Evolutionary conservation across 352 stramenopile genomes (phyloP), one percentile per base, ranked within the genome.

Genomic region (Thalassiosira exigua): DNA sequence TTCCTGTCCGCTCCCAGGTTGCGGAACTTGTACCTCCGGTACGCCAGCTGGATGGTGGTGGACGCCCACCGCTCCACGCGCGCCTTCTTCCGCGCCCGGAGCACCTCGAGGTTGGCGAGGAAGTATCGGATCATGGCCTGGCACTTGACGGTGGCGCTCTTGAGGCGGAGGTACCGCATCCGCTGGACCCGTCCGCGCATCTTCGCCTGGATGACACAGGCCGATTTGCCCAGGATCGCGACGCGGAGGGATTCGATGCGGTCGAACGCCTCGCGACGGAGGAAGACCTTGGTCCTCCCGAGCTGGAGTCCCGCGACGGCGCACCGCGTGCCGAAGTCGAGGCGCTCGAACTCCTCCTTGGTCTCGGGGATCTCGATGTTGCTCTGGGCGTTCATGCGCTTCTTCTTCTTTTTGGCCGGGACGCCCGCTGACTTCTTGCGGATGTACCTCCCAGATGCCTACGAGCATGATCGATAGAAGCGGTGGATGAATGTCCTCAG

Each of bases 291-390:
- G 12, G 87, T 94, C 50, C 86, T 77, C 17, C 91, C 91, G 2
- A 95, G 78, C 70, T 95, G 91, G 87, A 98, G 66, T 84, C 95
- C 86, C 89, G 89, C 87, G 24, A 94, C 85, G 33, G 89, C 89
- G 67, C 89, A 94, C 39, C 87, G 71, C 9, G 83, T 88, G 1
- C 77, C 72, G 81, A 93, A 93, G 59, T 93, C 88, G 19, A 93
- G 70, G 29, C 42, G 53, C 58, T 89, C 59, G 46, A 93, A 93
- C 30, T 93, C 84, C 67, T 82, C 66, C 39, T 75, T 52, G 3
- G 62, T 85, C 39, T 92, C 83, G 52, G 89, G 89, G 27, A 88
- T 86, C 7, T 75, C 71, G 1, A 94, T 87, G 54, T 84, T 86
- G 53, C 53, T 77, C 50, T 81, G 67, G 0, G 67, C 70, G 46